Base-by-base conservation (phyloP, 164 flowering plant species). In the Piper betle region DNA sequence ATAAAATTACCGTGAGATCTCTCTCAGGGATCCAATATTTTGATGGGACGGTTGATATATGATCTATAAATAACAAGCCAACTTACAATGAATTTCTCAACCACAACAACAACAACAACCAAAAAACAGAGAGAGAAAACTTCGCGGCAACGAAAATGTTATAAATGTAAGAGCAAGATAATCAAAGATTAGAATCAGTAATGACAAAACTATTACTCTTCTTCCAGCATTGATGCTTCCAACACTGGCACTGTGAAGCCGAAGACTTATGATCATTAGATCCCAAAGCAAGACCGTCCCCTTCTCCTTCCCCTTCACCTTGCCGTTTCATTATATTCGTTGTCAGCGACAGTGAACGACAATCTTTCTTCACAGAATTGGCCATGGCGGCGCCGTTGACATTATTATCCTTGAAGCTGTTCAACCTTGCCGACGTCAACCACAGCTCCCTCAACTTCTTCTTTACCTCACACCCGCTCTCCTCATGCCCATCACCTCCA, bases 181-280 rank as follows among this genome's bases (percentile, higher is more conserved):
- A 43, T 43, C 50, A 43, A 15, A n/a, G 12, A 43, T 3, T 43
- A 43, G 50, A 43, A 43, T 43, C 50, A 8, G 12, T 43, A 43
- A 43, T 9, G 9, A 41, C 50, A 43, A 43, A 15, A 15, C 50
- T 43, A 3, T 43, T 62, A 12, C 46, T n/a, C 69, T 69, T 79
- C 72, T 68, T 77, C 79, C 75, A 70, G 48, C 80, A 77, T 64
- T 71, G 75, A 57, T 79, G 82, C 71, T 77, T 77, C 68, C 65
- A 58, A 72, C 80, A 77, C 67, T 69, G 79, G 52, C 80, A 77
- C 61, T 64, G 76, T 18, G 77, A 62, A 3, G 1, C 4, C 50
- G n/a, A n/a, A n/a, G n/a, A n/a, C n/a, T n/a, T n/a, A n/a, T 15
- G 8, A 52, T 65, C 67, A 66, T 50, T 63, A 55, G 53, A 4